phyloP scores from a whole-genome alignment of 2,329 filamentous ascomycete species.

The Phialophora verrucosa region DNA sequence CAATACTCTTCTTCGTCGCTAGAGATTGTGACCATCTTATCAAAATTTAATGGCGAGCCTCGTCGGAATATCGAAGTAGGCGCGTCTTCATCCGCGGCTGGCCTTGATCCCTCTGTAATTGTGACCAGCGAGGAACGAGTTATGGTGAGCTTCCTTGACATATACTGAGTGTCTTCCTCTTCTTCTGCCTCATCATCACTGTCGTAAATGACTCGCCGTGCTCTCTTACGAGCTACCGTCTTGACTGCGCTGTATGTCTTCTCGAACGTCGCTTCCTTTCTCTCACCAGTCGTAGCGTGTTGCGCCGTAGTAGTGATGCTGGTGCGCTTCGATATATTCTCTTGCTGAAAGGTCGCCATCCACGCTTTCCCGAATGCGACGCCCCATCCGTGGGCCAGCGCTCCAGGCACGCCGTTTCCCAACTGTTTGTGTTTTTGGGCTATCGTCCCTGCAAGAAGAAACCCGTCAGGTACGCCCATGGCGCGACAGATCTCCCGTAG shows the following conservation, averaged over 20 bases:
- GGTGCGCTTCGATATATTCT: neutral
- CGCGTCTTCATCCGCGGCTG: neutral
- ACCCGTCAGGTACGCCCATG: constrained; percentile 72
- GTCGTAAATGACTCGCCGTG: neutral
- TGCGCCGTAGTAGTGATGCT: neutral
- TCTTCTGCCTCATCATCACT: neutral
- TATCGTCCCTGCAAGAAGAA: constrained; percentile 68
- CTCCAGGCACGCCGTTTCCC: constrained; percentile 77
- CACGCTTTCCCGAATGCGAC: constrained; percentile 76
- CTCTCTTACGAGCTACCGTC: neutral
- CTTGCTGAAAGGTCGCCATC: constrained; percentile 44
- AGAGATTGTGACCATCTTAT: neutral
- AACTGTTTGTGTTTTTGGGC: constrained; percentile 68
- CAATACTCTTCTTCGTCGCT: neutral
- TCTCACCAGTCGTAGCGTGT: neutral
- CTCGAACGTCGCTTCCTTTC: neutral
- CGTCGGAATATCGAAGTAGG: neutral
- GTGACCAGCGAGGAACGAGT: neutral
- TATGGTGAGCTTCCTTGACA: neutral
- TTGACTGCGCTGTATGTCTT: neutral
- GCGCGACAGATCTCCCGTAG: constrained; percentile 71
- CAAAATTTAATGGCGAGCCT: neutral
- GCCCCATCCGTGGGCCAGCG: constrained; percentile 70
- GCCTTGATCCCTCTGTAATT: neutral
- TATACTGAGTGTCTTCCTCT: neutral